These are phyloP conservation scores for Hyaloscypha variabilis DNA, from an alignment of 495 filamentous ascomycete species.

Conservation along the genomic window DNA sequence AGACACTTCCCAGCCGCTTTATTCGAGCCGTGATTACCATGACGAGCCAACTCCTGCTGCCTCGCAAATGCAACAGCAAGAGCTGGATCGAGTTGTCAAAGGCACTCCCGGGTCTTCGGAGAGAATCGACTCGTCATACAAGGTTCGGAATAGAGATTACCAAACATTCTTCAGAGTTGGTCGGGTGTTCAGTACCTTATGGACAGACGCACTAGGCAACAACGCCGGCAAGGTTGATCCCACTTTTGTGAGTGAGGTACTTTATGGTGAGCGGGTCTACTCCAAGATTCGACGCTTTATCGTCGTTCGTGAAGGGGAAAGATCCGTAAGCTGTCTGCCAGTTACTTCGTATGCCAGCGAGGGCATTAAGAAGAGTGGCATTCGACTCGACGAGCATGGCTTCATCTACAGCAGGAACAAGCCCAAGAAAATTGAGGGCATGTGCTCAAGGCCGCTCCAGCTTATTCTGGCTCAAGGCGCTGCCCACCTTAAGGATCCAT, in stretches of 20 bases:
- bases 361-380: slow-evolving; percentile 16
- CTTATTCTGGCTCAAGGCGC: slow-evolving; percentile 14
- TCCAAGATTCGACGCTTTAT: slow-evolving; percentile 31
- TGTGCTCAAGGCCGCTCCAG: slow-evolving; percentile 11
- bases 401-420: slow-evolving; percentile 24
- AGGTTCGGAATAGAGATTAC: slow-evolving; percentile 22
- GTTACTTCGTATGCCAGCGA: slow-evolving; percentile 21
- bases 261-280: slow-evolving; percentile 20
- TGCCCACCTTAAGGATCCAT: slow-evolving; percentile 13
- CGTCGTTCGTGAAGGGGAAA: slow-evolving; percentile 21
- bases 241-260: slow-evolving; percentile 17
- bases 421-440: background rate
- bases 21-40: background rate
- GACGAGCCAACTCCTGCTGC: background rate
- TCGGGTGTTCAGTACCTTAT: slow-evolving; percentile 28
- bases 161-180: slow-evolving; percentile 25
- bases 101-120: slow-evolving; percentile 16
- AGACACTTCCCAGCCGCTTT: background rate
- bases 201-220: slow-evolving; percentile 20
- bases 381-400: slow-evolving; percentile 25
- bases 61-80: background rate
- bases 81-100: slow-evolving; percentile 4
- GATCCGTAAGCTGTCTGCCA: slow-evolving; percentile 23
- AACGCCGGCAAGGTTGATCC: slow-evolving; percentile 13
- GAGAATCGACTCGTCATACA: slow-evolving; percentile 21